These are phyloP conservation scores for Aspergillus baeticus DNA, from an alignment of 495 filamentous ascomycete genomes.

Conservation along the genomic window DNA sequence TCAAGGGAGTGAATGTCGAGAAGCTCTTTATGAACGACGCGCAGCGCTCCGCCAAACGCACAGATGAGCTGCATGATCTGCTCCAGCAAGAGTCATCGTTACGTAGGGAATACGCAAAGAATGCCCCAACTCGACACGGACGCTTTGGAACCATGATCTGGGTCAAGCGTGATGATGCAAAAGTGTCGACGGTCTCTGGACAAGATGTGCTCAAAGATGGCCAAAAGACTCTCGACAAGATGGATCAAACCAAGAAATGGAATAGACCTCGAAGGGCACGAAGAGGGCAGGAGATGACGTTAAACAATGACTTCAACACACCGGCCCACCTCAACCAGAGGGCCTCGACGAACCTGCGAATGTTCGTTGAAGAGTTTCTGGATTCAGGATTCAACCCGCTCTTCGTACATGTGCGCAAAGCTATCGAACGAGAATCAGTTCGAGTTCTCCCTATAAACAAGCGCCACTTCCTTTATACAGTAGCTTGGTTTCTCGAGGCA, in stretches of 20 bases:
- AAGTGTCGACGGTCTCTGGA: constrained; percentile 81
- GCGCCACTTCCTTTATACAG: constrained; percentile 86
- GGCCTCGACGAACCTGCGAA: constrained; percentile 69
- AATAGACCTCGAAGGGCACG: constrained; percentile 68
- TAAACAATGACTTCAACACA: constrained; percentile 72
- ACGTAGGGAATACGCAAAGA: constrained; percentile 72
- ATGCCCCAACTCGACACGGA: constrained; percentile 85
- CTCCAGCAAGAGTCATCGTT: constrained; percentile 79
- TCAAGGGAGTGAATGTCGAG: constrained; percentile 84
- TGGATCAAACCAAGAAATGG: constrained; percentile 91
- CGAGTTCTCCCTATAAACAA: constrained; percentile 71
- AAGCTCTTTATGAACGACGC: constrained; percentile 83
- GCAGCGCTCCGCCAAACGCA: constrained; percentile 61
- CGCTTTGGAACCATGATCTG: constrained; percentile 97
- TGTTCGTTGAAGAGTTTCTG: constrained; percentile 90
- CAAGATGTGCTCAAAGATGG: constrained; percentile 76
- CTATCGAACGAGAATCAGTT: constrained; percentile 88
- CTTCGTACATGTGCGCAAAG: constrained; percentile 80
- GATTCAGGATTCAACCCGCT: constrained; percentile 96
- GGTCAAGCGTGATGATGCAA: constrained; percentile 83
- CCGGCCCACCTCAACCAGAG: constrained; percentile 62
- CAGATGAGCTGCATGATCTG: constrained; percentile 70
- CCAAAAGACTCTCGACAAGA: constrained; percentile 73
- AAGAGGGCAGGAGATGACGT: constrained; percentile 61
- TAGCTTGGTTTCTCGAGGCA: constrained; percentile 92